Conservation (phyloP, 805 yeast species). For the Starmerella floris region DNA sequence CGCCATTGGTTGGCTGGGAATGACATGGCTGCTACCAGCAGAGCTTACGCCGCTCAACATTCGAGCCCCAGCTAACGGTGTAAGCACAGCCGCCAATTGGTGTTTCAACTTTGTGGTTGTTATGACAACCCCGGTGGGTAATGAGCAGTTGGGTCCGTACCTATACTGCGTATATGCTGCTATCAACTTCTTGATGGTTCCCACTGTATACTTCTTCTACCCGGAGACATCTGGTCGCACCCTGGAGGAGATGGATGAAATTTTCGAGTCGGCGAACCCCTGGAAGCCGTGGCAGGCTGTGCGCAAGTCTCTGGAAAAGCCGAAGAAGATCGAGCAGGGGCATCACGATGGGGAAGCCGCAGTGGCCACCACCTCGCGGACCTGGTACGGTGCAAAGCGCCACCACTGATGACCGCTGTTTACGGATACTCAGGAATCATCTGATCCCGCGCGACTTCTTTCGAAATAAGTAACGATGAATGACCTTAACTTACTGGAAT, state of each 20-base stretch:
- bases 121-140: slow-evolving; percentile 42
- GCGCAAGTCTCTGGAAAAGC: slow-evolving; percentile 8
- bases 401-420: too few species aligned
- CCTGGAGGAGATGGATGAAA: slow-evolving; percentile 40
- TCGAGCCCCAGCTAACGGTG: slow-evolving; percentile 47
- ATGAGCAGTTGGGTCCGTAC: slow-evolving; percentile 38
- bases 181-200: slow-evolving; percentile 35
- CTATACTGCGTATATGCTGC: slow-evolving; percentile 50
- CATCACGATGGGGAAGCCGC: neutral
- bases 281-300: slow-evolving; percentile 35
- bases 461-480: too few species aligned
- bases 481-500: too few species aligned
- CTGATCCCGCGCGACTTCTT: too few species aligned
- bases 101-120: slow-evolving; percentile 50
- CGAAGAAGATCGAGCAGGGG: neutral
- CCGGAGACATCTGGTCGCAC: slow-evolving; percentile 53
- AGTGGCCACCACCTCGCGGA: neutral
- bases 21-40: slow-evolving; percentile 51
- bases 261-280: slow-evolving; percentile 36
- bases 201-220: slow-evolving; percentile 35
- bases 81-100: slow-evolving; percentile 57
- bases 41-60: slow-evolving; percentile 44
- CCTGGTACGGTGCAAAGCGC: too few species aligned
- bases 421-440: too few species aligned
- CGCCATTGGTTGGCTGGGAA: slow-evolving; percentile 40